Evolutionary conservation across 352 stramenopile species (phyloP), one percentile per base, ranked within the genome.

Genomic region (Pythium brachiatum): DNA sequence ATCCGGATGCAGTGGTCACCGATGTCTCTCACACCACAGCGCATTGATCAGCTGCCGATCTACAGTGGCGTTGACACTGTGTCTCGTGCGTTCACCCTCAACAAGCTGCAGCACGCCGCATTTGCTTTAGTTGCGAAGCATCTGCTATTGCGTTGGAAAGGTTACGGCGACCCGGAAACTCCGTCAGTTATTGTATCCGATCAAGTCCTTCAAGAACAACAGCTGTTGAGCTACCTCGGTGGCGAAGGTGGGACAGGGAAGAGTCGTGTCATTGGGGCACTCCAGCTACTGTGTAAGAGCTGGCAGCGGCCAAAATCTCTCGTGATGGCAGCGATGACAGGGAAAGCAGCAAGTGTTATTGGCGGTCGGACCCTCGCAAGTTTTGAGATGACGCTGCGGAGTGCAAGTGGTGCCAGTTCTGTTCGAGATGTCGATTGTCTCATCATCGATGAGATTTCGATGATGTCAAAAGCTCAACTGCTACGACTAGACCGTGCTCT

Each of bases 391-490:
- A 41, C 38, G 13, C 25, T 65, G 13, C 53, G 20, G 27, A 34
- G 41, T 16, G 11, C 59, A 32, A 59, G 11, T 53, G 13, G 39
- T 18, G 48, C 31, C 11, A 54, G 4, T 18, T 27, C 29, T 25
- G 13, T 47, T 27, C 59, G 32, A 44, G 25, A 65, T 26, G 36
- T 65, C 18, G 59, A 65, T 29, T 65, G 59, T 47, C 38, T 58
- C 8, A 59, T 65, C 21, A n/a, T 65, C 20, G 59, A 65, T 41
- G 50, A 65, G 31, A 36, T 65, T 7, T 65, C 59, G 7, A 65
- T 65, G 50, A 65, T 65, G 59, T 59, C 48, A 3, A 64, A 64
- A 26, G 7, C 36, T 9, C 44, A 57, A n/a, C 34, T 64, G 7
- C 23, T 64, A 18, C 34, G 32, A n/a, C 18, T 64, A 20, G 57